Percentiles rank a stretch among this genome's conserved stretches.
These are phyloP conservation scores for Lactarius pseudohatsudake DNA, from an alignment of 768 basidiomycete genomes.

Conservation along the genomic window DNA sequence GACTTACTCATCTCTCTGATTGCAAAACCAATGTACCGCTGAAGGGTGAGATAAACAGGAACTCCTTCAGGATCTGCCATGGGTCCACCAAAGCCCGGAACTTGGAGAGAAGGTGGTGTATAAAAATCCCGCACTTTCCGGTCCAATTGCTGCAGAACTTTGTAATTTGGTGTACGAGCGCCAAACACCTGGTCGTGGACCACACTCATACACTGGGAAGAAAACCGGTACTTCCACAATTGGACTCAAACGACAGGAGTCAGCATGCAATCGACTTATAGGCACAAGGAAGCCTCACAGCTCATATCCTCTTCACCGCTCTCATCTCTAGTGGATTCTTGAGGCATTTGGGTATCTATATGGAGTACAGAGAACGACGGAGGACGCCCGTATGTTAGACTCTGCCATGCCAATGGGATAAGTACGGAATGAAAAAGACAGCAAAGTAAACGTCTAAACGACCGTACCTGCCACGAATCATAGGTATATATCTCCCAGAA, in stretches of 20 bases:
- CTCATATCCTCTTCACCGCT: slow-evolving; percentile 58
- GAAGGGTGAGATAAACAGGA: slow-evolving; percentile 60
- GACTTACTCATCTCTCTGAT: slow-evolving; percentile 66
- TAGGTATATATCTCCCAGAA: slow-evolving; percentile 68
- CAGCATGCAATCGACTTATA: background rate
- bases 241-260: slow-evolving; percentile 43
- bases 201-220: slow-evolving; percentile 57
- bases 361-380: slow-evolving; percentile 54
- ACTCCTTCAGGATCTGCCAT: slow-evolving; percentile 43
- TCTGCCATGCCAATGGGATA: slow-evolving; percentile 41
- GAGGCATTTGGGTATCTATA: slow-evolving; percentile 33
- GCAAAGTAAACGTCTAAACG: background rate
- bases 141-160: slow-evolving; percentile 61
- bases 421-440: slow-evolving; percentile 13
- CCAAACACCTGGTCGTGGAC: slow-evolving; percentile 72
- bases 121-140: slow-evolving; percentile 63
- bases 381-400: slow-evolving; percentile 69
- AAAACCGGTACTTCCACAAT: slow-evolving; percentile 70
- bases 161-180: slow-evolving; percentile 59
- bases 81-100: slow-evolving; percentile 58
- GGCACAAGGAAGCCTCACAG: slow-evolving; percentile 43
- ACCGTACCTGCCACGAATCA: slow-evolving; percentile 66
- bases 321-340: slow-evolving; percentile 53
- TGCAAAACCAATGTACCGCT: slow-evolving; percentile 63
- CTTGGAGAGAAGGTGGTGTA: slow-evolving; percentile 62